Evolutionary conservation across 2,329 filamentous ascomycete species (phyloP).

Genomic region (Trichoderma citrinoviride): DNA sequence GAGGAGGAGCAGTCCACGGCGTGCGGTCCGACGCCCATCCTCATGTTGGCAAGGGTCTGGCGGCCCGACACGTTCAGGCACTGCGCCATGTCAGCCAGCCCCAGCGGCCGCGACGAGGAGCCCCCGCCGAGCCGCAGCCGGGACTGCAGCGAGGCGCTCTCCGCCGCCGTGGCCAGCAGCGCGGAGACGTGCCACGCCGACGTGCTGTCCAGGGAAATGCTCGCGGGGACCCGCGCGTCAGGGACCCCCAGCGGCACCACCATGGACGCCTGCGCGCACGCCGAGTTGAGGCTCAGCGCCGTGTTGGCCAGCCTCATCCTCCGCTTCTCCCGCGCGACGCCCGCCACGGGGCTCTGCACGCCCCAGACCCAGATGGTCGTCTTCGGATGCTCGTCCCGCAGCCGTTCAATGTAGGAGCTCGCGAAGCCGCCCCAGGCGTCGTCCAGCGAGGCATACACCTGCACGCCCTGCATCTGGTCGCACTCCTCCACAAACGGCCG

Average conservation of each 20-base stretch:
- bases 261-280: conserved; percentile 70
- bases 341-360: conserved; percentile 60
- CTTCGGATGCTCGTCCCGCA: conserved; percentile 91
- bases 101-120: conserved; percentile 39
- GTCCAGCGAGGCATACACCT: conserved; percentile 68
- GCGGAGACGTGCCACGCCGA: conserved; percentile 81
- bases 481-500: conserved; percentile 88
- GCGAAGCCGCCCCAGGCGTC: conserved; percentile 82
- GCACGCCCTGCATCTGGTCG: conserved; percentile 85
- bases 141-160: conserved; percentile 74
- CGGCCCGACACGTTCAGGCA: conserved; percentile 72
- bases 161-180: conserved; percentile 71
- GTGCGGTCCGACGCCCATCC: conserved; percentile 56
- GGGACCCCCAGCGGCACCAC: conserved; percentile 72
- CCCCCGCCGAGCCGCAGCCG: conserved; percentile 55
- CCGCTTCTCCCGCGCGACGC: conserved; percentile 51
- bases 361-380: conserved; percentile 85
- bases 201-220: conserved; percentile 56
- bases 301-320: conserved; percentile 66
- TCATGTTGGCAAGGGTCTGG: conserved; percentile 73
- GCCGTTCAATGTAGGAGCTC: conserved; percentile 67
- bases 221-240: conserved; percentile 53
- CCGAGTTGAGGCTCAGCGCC: conserved; percentile 66
- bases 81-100: conserved; percentile 62
- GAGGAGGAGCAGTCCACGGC: conserved; percentile 32